Evolutionary conservation across 2,329 filamentous ascomycete species (phyloP), one percentile per base, ranked within the genome.

Genomic region (Pyricularia pennisetigena): DNA sequence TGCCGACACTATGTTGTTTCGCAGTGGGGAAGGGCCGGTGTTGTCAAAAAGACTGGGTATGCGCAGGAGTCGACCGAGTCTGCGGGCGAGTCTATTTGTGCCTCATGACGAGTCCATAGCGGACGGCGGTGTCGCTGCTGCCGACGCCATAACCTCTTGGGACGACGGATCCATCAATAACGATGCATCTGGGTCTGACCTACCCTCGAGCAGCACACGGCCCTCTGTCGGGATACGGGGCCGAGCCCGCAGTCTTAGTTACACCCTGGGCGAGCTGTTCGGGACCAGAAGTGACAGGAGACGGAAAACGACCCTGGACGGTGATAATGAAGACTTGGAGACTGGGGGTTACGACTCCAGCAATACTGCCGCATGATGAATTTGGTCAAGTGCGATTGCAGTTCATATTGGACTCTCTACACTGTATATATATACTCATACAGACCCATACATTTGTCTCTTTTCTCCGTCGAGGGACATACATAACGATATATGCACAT

Each of bases 61-160:
- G 65, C 77, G 81, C 64, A 80, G 83, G 14, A 78, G 82, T 68
- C 79, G 83, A 64, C 82, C 82, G 9, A 82, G 81, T 66, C 80
- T 87, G 32, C 78, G 84, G 65, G 81, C 84, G 14, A 86, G 85
- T 68, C 76, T 87, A 49, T 87, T 85, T 74, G 82, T 86, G 70
- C 78, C 82, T 63, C 79, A 83, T 63, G 79, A 80, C 23, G 78
- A 79, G 24, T 78, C 81, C 32, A 74, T 72, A 75, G 35, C 20
- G 57, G 24, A 28, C 6, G 59, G 26, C 7, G 57, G 24, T 61
- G n/a, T 16, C 59, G 24, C 23, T 28, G 3, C 24, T 16, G 26
- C 59, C 24, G 59, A 26, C 9, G 24, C 23, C 59, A 62, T 62
- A 28, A 7, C 10, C 2, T 28, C 23, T 4, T 62, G 59, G 59